phyloP scores from a whole-genome alignment of 345 rosid species.

The Eucalyptus brandiana region DNA sequence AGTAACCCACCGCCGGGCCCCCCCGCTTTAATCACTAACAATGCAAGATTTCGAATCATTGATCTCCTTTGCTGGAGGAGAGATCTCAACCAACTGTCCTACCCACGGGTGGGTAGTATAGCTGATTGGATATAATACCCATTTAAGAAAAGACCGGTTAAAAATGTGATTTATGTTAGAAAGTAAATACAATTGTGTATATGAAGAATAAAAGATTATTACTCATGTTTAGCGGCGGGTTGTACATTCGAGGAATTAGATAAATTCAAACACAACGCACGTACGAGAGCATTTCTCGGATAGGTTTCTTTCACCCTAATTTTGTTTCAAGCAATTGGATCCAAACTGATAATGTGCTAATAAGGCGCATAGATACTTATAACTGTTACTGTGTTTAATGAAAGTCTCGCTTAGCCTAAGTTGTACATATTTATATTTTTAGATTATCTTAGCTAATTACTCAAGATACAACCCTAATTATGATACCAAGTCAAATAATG shows the following conservation, averaged over 20 bases:
- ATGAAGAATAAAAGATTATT: background rate
- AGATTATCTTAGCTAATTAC: background rate
- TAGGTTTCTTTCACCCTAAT: background rate
- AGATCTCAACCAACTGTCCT: too few species aligned
- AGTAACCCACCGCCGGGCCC: too few species aligned
- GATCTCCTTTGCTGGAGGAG: too few species aligned
- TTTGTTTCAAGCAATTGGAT: background rate
- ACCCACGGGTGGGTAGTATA: background rate
- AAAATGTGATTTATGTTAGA: background rate
- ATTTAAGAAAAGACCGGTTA: background rate
- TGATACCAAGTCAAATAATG: background rate
- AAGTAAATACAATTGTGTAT: background rate
- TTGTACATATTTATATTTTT: background rate
- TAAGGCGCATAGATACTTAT: background rate
- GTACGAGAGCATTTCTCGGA: background rate
- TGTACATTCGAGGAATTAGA: background rate
- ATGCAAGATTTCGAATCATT: too few species aligned
- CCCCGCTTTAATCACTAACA: too few species aligned
- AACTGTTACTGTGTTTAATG: background rate
- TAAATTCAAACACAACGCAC: background rate
- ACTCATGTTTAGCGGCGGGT: background rate
- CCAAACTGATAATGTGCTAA: background rate
- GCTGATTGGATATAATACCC: background rate
- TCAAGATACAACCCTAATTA: background rate
- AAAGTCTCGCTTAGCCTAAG: background rate